These are phyloP conservation scores for Cynara cardunculus DNA, from an alignment of 129 eudicot genomes.

Conservation along the genomic window DNA sequence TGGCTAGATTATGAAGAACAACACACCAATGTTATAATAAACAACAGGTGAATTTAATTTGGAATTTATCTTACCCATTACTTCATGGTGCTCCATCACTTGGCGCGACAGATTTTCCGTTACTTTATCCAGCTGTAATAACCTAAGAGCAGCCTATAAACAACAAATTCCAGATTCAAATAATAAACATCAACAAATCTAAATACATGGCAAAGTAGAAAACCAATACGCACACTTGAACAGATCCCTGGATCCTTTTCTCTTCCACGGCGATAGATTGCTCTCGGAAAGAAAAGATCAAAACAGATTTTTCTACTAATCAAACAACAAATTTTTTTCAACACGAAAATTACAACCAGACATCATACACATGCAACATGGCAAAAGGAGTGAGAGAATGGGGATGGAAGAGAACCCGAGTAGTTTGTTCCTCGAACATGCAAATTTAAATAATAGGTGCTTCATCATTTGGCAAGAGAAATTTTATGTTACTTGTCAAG, in stretches of 20 bases:
- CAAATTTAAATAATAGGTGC: neutral
- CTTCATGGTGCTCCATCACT: conserved; percentile 98
- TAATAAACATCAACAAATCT: conserved; percentile 26
- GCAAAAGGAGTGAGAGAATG: neutral
- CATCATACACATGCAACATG: conserved; percentile 6
- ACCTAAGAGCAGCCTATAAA: conserved; percentile 82
- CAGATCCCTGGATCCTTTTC: neutral
- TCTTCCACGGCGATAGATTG: neutral
- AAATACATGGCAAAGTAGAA: conserved; percentile 11
- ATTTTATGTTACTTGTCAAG: neutral
- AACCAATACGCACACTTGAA: conserved; percentile 5
- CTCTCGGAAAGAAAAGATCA: neutral
- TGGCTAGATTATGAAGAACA: neutral
- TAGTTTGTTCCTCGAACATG: neutral
- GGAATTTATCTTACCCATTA: conserved; percentile 63
- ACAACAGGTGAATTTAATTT: conserved; percentile 4
- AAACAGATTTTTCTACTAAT: neutral
- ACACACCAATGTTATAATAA: neutral
- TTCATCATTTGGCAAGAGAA: neutral
- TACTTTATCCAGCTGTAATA: conserved; percentile 86
- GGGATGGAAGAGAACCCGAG: neutral
- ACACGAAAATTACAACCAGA: neutral
- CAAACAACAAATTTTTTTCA: neutral
- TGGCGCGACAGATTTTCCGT: conserved; percentile 77
- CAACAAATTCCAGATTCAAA: conserved; percentile 30